Conservation (phyloP, 208 protist genomes). For the Wallacemonas collosoma region DNA sequence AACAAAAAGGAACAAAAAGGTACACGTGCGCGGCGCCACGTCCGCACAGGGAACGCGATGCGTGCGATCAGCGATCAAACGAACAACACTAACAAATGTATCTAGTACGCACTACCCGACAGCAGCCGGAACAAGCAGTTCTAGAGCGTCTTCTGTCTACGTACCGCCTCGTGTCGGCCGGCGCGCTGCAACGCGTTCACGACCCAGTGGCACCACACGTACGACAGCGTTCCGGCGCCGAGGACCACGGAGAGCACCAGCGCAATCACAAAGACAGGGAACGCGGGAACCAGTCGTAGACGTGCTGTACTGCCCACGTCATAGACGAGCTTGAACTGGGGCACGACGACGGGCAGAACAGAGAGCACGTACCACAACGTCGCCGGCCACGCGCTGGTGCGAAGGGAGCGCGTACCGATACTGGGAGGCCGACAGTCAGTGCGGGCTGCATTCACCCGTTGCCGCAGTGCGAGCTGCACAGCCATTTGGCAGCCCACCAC, state of each 20-base stretch:
- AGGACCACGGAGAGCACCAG: background rate
- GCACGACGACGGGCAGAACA: background rate
- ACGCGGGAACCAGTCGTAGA: background rate
- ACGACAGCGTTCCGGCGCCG: background rate
- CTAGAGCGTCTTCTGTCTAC: too few species aligned
- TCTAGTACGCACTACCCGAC: too few species aligned
- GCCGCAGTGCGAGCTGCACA: slow-evolving; percentile 10
- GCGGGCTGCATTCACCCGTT: background rate
- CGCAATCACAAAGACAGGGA: slow-evolving; percentile 12
- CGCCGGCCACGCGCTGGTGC: slow-evolving; percentile 8
- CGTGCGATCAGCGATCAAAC: too few species aligned
- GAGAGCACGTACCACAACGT: slow-evolving; percentile 7
- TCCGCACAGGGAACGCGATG: too few species aligned
- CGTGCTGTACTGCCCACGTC: background rate
- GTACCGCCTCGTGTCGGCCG: slow-evolving; percentile 7
- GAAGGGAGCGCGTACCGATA: background rate
- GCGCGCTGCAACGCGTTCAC: slow-evolving; percentile 20
- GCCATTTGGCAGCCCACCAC: slow-evolving; percentile 12
- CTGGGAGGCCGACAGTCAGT: background rate
- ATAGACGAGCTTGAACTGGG: slow-evolving; percentile 10
- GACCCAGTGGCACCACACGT: slow-evolving; percentile 11
- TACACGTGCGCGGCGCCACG: too few species aligned
- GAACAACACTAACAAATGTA: too few species aligned
- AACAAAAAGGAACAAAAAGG: too few species aligned
- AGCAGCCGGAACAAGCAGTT: too few species aligned